Conservation (phyloP, 192 early-diverging fungal genomes). For the Coemansia sp. region DNA sequence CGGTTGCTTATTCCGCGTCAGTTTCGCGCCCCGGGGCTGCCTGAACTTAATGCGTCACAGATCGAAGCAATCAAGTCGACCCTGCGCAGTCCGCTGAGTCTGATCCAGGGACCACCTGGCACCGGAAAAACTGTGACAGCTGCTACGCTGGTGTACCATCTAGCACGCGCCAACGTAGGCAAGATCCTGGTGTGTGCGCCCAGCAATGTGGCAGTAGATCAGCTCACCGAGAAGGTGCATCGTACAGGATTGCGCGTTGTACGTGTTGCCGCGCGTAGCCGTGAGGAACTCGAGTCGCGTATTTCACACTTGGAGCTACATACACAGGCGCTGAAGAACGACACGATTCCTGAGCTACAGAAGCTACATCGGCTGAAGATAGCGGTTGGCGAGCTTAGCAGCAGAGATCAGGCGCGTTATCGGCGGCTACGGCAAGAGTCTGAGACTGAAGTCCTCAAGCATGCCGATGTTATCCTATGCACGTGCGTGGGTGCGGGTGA, state of each 20-base stretch:
- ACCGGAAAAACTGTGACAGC: constrained; percentile 99
- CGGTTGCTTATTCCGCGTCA: constrained; percentile 79
- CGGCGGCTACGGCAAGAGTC: constrained; percentile 77
- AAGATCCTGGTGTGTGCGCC: constrained; percentile 98
- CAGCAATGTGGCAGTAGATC: constrained; percentile 99
- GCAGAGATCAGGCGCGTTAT: constrained; percentile 84
- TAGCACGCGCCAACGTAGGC: constrained; percentile 83
- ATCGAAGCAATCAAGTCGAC: constrained; percentile 91
- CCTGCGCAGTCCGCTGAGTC: constrained; percentile 84
- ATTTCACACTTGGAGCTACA: constrained; percentile 94
- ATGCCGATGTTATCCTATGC: constrained; percentile 96
- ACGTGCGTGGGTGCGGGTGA: constrained; percentile 98
- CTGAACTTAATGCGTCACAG: constrained; percentile 97
- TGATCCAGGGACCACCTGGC: constrained; percentile 96
- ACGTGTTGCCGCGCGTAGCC: constrained; percentile 86
- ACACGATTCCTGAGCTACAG: constrained; percentile 91
- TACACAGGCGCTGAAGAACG: constrained; percentile 94
- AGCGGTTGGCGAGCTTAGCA: constrained; percentile 88
- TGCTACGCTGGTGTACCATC: constrained; percentile 95
- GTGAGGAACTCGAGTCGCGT: constrained; percentile 92
- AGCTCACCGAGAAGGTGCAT: constrained; percentile 96
- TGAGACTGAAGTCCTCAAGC: constrained; percentile 87
- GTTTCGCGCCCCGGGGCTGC: constrained; percentile 89
- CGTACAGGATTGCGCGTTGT: constrained; percentile 92
- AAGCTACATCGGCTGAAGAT: constrained; percentile 85